Conservation (phyloP, 371 early-diverging fungal species). For the Syncephalastrum racemosum region DNA sequence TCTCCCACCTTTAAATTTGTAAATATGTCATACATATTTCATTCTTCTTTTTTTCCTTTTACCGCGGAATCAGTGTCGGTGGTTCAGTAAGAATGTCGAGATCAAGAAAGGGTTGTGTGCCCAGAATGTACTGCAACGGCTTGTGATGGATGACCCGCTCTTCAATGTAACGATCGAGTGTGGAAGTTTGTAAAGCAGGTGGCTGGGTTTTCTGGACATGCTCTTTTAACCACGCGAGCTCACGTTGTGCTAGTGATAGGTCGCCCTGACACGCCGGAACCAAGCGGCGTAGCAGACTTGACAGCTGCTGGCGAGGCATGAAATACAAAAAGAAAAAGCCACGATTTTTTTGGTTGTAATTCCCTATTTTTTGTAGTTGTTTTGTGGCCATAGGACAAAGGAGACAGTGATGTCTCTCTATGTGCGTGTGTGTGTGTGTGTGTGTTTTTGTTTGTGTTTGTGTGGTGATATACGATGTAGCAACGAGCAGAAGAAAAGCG, state of each 20-base stretch:
- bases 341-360: no score
- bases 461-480: no score
- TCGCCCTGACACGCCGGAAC: conserved; percentile 33
- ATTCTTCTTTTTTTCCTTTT: conserved; percentile 4
- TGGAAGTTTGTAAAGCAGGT: neutral
- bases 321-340: conserved; percentile 12
- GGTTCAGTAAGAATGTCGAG: conserved; percentile 70
- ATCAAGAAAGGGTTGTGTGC: conserved; percentile 81
- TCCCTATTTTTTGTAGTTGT: no score
- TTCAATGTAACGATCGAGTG: conserved; percentile 33
- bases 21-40: neutral
- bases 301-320: conserved; percentile 1
- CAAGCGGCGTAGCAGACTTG: conserved; percentile 18
- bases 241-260: conserved; percentile 25
- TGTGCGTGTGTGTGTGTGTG: no score
- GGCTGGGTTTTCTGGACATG: conserved; percentile 13
- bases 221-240: conserved; percentile 41
- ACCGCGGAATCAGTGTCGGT: conserved; percentile 86
- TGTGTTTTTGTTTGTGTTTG: no score
- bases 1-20: conserved; percentile 74
- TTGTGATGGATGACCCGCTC: conserved; percentile 62
- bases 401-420: no score
- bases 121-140: conserved; percentile 88
- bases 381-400: no score
- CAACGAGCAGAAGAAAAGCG: no score